Conservation (phyloP, 495 filamentous ascomycete species). For the Penicillium cinerascens region DNA sequence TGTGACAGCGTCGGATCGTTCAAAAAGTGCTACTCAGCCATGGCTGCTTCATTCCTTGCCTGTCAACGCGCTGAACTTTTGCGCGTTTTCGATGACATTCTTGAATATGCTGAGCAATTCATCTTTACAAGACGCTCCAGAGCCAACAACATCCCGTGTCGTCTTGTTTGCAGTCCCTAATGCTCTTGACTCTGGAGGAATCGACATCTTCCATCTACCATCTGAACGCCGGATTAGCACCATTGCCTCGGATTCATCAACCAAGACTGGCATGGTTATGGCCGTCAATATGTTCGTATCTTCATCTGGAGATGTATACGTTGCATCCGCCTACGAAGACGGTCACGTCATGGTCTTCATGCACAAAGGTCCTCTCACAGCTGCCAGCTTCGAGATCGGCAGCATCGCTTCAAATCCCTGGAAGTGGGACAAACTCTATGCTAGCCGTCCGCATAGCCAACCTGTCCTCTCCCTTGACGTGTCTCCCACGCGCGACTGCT, state of each 20-base stretch:
- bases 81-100: constrained; percentile 66
- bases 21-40: constrained; percentile 51
- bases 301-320: constrained; percentile 32
- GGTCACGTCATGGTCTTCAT: constrained; percentile 65
- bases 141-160: constrained; percentile 6
- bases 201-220: constrained; percentile 87
- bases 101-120: constrained; percentile 4
- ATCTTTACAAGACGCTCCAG: not conserved
- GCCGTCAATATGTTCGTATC: constrained; percentile 58
- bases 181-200: constrained; percentile 68
- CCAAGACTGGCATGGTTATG: constrained; percentile 90
- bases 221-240: constrained; percentile 64
- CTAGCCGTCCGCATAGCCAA: constrained; percentile 67
- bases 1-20: constrained; percentile 22
- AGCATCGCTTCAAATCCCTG: constrained; percentile 14
- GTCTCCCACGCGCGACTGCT: constrained; percentile 54
- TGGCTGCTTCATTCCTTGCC: constrained; percentile 81
- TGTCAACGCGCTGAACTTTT: constrained; percentile 95
- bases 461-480: constrained; percentile 79
- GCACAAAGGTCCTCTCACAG: constrained; percentile 24
- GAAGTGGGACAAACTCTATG: constrained; percentile 66
- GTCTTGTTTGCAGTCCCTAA: constrained; percentile 73
- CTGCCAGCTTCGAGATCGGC: constrained; percentile 7
- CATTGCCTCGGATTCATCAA: constrained; percentile 51
- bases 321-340: constrained; percentile 83